phyloP scores from a whole-genome alignment of 1,284 basidiomycete species.

The Pseudozyma hubeiensis region DNA sequence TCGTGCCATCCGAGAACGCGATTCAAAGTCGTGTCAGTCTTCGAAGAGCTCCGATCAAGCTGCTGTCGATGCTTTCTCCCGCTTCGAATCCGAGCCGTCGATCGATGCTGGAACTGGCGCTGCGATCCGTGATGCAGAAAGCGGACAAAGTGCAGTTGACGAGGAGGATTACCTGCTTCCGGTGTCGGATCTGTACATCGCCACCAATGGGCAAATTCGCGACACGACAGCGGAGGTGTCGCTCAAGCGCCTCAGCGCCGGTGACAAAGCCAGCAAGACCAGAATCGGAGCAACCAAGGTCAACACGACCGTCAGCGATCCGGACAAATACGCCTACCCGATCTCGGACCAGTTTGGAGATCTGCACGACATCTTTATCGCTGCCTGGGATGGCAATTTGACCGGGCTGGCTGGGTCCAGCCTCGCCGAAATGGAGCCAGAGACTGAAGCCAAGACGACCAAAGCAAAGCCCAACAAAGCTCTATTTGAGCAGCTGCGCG shows the following conservation, averaged over 20 bases:
- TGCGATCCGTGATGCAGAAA: background rate
- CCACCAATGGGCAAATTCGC: constrained; percentile 24
- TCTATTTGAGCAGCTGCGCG: constrained; percentile 24
- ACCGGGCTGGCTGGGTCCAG: constrained; percentile 8
- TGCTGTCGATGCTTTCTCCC: constrained; percentile 27
- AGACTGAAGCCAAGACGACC: background rate
- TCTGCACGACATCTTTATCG: constrained; percentile 36
- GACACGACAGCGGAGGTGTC: constrained; percentile 5
- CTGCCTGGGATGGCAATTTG: constrained; percentile 38
- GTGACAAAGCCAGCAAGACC: background rate
- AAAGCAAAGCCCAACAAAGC: constrained; percentile 18
- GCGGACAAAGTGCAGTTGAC: background rate
- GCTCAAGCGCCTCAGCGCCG: background rate
- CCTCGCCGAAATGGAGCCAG: background rate
- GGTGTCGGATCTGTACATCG: constrained; percentile 42
- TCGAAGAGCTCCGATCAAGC: constrained; percentile 8
- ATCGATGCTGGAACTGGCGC: constrained; percentile 6
- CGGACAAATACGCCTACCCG: constrained; percentile 18
- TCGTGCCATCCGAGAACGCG: constrained; percentile 31
- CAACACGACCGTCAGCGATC: constrained; percentile 12
- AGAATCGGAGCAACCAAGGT: constrained; percentile 11
- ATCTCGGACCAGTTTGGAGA: constrained; percentile 34
- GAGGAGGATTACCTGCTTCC: constrained; percentile 34
- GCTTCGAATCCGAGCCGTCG: constrained; percentile 9
- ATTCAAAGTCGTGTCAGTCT: constrained; percentile 20